Conservation (phyloP, 192 early-diverging fungal species). For the Allomyces javanicus region DNA sequence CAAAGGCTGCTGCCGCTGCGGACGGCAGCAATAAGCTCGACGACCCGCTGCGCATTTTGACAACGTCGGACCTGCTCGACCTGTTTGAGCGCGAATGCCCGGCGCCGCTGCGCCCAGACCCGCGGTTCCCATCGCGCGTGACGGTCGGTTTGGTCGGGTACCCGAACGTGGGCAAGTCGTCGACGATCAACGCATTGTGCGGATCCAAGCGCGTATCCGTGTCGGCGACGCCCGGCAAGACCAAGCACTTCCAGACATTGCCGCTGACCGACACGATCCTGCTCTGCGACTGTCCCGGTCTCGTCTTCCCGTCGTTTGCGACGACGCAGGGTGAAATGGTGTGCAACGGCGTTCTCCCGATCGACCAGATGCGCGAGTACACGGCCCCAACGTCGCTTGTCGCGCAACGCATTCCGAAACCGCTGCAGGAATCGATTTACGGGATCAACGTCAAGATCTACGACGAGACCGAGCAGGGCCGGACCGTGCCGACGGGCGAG, state of each 20-base stretch:
- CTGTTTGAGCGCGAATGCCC: constrained; percentile 19
- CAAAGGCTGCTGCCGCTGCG: constrained; percentile 7
- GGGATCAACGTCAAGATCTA: constrained; percentile 70
- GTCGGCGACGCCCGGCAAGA: constrained; percentile 92
- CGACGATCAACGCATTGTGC: constrained; percentile 91
- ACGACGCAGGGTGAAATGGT: constrained; percentile 98
- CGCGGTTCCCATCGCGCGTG: constrained; percentile 12
- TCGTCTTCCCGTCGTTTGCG: constrained; percentile 97
- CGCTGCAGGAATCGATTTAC: constrained; percentile 74
- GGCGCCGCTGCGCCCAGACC: constrained; percentile 9
- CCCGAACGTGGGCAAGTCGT: constrained; percentile 98
- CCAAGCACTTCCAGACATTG: constrained; percentile 99
- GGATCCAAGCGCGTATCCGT: constrained; percentile 89
- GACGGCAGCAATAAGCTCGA: constrained; percentile 23
- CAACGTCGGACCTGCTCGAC: constrained; percentile 27
- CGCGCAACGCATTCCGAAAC: constrained; percentile 62
- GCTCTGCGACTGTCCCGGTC: constrained; percentile 96
- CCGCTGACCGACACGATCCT: constrained; percentile 63
- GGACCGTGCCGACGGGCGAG: constrained; percentile 60
- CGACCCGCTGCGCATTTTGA: constrained; percentile 27
- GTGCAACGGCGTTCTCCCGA: constrained; percentile 93
- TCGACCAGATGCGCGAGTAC: constrained; percentile 93
- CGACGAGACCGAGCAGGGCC: constrained; percentile 53
- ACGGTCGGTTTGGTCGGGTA: constrained; percentile 96
- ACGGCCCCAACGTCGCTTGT: constrained; percentile 71